Evolutionary conservation across 495 filamentous ascomycete genomes (phyloP).

Genomic region (Penicillium coffeae): DNA sequence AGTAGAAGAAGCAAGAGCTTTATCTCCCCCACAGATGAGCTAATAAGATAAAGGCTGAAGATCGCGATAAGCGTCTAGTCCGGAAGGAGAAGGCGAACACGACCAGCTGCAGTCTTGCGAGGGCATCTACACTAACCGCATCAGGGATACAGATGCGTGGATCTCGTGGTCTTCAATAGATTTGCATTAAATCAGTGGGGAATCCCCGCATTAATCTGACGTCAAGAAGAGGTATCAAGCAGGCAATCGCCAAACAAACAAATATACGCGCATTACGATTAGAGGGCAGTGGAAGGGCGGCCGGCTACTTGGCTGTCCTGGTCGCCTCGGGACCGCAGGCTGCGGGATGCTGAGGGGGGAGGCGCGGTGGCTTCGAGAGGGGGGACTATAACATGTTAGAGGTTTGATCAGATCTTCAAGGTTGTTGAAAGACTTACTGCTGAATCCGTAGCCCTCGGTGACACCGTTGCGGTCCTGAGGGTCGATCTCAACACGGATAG

Average conservation of each 20-base stretch:
- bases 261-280: slow-evolving; percentile 9
- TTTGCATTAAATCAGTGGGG: background rate
- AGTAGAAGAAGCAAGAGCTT: too few relatives aligned
- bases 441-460: slow-evolving; percentile 68
- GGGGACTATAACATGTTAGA: slow-evolving; percentile 21
- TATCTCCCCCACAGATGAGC: too few relatives aligned
- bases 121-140: background rate
- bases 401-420: background rate
- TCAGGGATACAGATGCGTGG: background rate
- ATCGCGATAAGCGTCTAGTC: background rate
- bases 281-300: slow-evolving; percentile 23
- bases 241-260: background rate
- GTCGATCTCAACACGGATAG: slow-evolving; percentile 67
- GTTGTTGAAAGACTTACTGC: slow-evolving; percentile 32
- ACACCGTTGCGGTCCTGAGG: slow-evolving; percentile 58
- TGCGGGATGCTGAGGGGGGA: slow-evolving; percentile 15
- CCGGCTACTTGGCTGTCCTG: slow-evolving; percentile 3
- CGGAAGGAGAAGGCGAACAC: background rate
- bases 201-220: background rate
- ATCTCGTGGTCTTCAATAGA: too few relatives aligned
- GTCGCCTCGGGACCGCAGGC: slow-evolving; percentile 18
- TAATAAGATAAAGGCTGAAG: too few relatives aligned
- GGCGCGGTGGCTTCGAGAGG: slow-evolving; percentile 21
- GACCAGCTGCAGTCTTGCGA: background rate
- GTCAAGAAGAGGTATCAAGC: slow-evolving; percentile 6